phyloP scores from a whole-genome alignment of 257 asterid species.

The Parsonsia alboflavescens region DNA sequence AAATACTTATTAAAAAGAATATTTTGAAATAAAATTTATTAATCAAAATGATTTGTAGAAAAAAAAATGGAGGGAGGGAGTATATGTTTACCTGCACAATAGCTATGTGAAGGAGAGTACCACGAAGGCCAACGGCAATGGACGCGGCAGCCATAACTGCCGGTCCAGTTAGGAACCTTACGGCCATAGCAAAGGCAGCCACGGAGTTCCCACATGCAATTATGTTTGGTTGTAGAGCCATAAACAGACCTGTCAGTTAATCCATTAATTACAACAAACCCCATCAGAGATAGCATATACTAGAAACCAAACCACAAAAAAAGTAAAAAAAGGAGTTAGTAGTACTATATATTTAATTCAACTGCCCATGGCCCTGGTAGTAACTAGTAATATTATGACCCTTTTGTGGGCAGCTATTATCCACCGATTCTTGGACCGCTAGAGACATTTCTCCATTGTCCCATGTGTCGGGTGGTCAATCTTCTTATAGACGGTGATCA shows the following conservation, averaged over 20 bases:
- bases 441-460: conserved; percentile 26
- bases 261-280: conserved; percentile 1
- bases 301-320: conserved; percentile 11
- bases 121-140: conserved; percentile 88
- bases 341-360: conserved; percentile 10
- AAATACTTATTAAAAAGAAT: too few species aligned
- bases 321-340: too few species aligned
- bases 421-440: conserved; percentile 29
- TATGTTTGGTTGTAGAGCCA: conserved; percentile 96
- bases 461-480: conserved; percentile 34
- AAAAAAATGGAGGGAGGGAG: too few species aligned
- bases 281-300: conserved; percentile 20
- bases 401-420: conserved; percentile 24
- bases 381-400: neutral
- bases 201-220: conserved; percentile 96
- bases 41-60: too few species aligned
- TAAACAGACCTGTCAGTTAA: conserved; percentile 66
- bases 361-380: conserved; percentile 18
- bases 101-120: conserved; percentile 84
- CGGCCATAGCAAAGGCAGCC: conserved; percentile 94
- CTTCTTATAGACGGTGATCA: conserved; percentile 10
- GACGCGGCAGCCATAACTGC: conserved; percentile 99
- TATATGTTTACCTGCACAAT: conserved; percentile 69
- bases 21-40: too few species aligned
- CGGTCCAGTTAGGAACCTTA: conserved; percentile 92